These are phyloP conservation scores for Fusarium ramigenum DNA, from an alignment of 2,329 filamentous ascomycete genomes.

Conservation along the genomic window DNA sequence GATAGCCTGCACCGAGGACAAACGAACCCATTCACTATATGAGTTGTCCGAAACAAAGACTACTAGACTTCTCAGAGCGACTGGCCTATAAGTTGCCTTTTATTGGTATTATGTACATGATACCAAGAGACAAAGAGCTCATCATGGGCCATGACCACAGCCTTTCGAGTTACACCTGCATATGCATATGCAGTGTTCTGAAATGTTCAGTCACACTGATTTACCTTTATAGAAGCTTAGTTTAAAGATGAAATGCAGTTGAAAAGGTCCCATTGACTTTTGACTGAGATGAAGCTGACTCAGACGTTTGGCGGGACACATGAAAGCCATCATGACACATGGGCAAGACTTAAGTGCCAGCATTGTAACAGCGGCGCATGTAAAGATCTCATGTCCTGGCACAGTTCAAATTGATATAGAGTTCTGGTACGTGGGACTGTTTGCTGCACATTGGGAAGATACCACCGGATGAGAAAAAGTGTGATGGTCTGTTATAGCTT, in stretches of 20 bases:
- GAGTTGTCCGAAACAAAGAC: too few relatives aligned
- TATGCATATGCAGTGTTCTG: rapidly evolving
- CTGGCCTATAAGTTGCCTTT: background rate
- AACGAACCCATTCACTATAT: too few relatives aligned
- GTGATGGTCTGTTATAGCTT: too few relatives aligned
- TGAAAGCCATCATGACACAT: background rate
- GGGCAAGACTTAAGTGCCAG: rapidly evolving
- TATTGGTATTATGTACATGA: background rate
- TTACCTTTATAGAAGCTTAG: rapidly evolving
- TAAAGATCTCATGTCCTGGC: rapidly evolving
- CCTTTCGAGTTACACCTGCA: rapidly evolving
- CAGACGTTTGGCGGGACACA: too few relatives aligned
- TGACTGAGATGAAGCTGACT: background rate
- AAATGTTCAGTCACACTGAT: rapidly evolving
- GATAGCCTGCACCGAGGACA: background rate
- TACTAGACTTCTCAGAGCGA: too few relatives aligned
- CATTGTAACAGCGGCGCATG: rapidly evolving
- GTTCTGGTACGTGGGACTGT: rapidly evolving
- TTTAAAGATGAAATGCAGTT: rapidly evolving
- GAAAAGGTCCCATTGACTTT: rapidly evolving
- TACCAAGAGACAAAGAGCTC: background rate
- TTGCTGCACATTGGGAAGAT: rapidly evolving
- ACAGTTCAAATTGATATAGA: rapidly evolving
- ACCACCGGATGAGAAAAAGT: background rate
- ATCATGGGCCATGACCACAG: background rate